Conservation (phyloP, 2,329 filamentous ascomycete genomes). For the Aureobasidium zeae region DNA sequence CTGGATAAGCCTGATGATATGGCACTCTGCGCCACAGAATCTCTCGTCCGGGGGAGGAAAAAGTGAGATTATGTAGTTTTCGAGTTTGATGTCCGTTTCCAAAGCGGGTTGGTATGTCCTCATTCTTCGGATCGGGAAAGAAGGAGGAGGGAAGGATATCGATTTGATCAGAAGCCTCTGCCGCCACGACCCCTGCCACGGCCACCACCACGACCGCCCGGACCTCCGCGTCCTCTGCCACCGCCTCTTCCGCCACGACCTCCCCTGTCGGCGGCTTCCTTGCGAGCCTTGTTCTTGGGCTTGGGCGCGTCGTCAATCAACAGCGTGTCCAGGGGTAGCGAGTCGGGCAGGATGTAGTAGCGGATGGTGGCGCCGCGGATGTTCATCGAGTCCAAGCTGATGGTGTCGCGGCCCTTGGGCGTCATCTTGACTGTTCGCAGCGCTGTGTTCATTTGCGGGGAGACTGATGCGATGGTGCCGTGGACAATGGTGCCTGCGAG, state of each 20-base stretch:
- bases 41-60: too few relatives aligned
- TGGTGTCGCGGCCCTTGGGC: slow-evolving; percentile 72
- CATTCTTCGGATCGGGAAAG: too few relatives aligned
- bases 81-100: too few relatives aligned
- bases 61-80: too few relatives aligned
- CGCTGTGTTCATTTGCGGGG: slow-evolving; percentile 96
- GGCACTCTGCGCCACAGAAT: too few relatives aligned
- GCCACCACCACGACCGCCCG: slow-evolving; percentile 19
- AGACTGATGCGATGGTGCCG: slow-evolving; percentile 93
- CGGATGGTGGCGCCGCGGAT: slow-evolving; percentile 92
- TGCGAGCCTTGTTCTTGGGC: slow-evolving; percentile 98
- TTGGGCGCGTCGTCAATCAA: slow-evolving; percentile 95
- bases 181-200: slow-evolving; percentile 31
- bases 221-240: slow-evolving; percentile 32
- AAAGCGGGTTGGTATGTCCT: neutral
- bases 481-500: slow-evolving; percentile 78
- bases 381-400: slow-evolving; percentile 90
- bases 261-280: slow-evolving; percentile 54
- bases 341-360: slow-evolving; percentile 94
- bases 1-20: too few relatives aligned
- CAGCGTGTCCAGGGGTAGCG: slow-evolving; percentile 85
- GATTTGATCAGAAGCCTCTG: slow-evolving; percentile 18
- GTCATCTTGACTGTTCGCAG: slow-evolving; percentile 97
- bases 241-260: slow-evolving; percentile 44
- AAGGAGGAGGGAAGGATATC: too few relatives aligned